Base-by-base conservation (phyloP, 2,329 filamentous ascomycete genomes). In the Drechslerella stenobrocha region DNA sequence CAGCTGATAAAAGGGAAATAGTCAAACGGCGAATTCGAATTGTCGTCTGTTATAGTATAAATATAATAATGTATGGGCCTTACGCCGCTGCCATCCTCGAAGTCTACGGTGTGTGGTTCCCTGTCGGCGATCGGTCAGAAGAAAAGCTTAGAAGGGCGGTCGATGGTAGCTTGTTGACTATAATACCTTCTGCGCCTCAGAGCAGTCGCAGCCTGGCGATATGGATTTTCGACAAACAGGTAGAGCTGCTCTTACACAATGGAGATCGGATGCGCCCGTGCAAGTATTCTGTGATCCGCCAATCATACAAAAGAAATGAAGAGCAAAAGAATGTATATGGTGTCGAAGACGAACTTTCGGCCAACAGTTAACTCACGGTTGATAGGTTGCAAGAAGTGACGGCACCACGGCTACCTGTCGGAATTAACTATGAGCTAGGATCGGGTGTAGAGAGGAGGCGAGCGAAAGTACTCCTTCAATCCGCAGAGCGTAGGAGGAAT, bases 391-490 rank as follows among this genome's bases (percentile, higher is more conserved):
- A 18, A 18, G 22, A 20, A 20, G n/a, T n/a, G n/a, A n/a, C n/a
- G n/a, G n/a, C n/a, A n/a, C n/a, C n/a, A n/a, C n/a, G n/a, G n/a
- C 7, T 18, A 42, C n/a, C 22, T 18, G 7, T 42, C 37, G 37
- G 37, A 42, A 42, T 42, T 20, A 42, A 42, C 8, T 18, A 20
- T 18, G 8, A 18, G 6, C 28, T 11, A 30, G 28, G 28, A 42
- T n/a, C n/a, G n/a, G n/a, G n/a, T n/a, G n/a, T n/a, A n/a, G n/a
- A 20, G 37, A 42, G 37, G 37, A 42, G 37, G 37, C 37, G 37
- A 42, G 22, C 2, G 28, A 42, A 20, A 20, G 4, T 18, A 13
- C 22, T 18, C 15, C 37, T 20, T 20, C 15, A 18, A 42, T 42
- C 37, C 37, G 37, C 37, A 42, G 37, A 42, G 37, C 15, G 13